Conservation (phyloP, 768 basidiomycete genomes). For the Kondoa subrosea region DNA sequence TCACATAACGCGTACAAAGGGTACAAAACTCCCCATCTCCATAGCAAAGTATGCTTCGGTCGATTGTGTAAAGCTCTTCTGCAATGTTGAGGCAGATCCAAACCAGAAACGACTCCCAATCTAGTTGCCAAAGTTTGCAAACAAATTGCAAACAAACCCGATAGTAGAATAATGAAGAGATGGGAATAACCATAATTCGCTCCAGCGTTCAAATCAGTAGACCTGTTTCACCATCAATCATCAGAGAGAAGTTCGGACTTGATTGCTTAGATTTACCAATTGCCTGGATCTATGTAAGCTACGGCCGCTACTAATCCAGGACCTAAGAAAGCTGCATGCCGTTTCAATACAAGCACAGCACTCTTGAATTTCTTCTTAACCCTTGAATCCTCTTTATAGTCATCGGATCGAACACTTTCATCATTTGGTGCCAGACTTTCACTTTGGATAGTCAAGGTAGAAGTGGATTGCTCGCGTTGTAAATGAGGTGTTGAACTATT, state of each 20-base stretch:
- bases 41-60: conserved; percentile 43
- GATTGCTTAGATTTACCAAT: background rate
- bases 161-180: conserved; percentile 65
- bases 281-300: conserved; percentile 24
- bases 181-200: conserved; percentile 64
- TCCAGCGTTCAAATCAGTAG: conserved; percentile 23
- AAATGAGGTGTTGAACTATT: no score
- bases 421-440: no score
- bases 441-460: no score
- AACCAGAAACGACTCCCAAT: conserved; percentile 41
- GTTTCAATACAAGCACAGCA: background rate
- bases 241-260: no score
- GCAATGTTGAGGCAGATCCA: conserved; percentile 36
- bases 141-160: conserved; percentile 66
- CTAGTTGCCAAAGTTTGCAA: conserved; percentile 67
- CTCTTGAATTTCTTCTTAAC: background rate
- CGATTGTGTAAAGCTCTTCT: conserved; percentile 51
- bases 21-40: conserved; percentile 47
- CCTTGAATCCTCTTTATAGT: no score
- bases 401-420: no score
- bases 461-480: no score
- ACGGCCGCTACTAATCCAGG: background rate
- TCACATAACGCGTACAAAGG: conserved; percentile 43
- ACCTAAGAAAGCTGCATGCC: background rate
- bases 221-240: no score